phyloP scores from a whole-genome alignment of 2,329 filamentous ascomycete genomes.

The Amauroascus verrucosus region DNA sequence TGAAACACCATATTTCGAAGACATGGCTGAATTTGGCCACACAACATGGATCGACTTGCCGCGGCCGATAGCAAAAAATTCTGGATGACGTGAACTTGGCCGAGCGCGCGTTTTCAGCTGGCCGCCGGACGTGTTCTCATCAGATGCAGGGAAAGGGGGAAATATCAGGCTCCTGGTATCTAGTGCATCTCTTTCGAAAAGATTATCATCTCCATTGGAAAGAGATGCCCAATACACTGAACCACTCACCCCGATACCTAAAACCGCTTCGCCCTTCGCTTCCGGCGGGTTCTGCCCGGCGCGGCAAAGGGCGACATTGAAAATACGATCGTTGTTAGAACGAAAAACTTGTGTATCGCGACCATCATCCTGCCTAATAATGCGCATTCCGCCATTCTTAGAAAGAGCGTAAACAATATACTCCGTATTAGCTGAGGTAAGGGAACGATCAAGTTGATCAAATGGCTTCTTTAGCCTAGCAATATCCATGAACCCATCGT shows the following conservation, averaged over 20 bases:
- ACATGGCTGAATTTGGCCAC: slow-evolving; percentile 48
- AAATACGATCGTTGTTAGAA: slow-evolving; percentile 83
- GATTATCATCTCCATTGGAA: slow-evolving; percentile 64
- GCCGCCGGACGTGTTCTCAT: slow-evolving; percentile 83
- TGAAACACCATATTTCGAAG: slow-evolving; percentile 41
- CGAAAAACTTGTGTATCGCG: slow-evolving; percentile 86
- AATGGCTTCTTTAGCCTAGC: slow-evolving; percentile 94
- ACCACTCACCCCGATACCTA: slow-evolving; percentile 88
- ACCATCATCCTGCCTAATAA: slow-evolving; percentile 90
- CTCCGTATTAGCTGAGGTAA: slow-evolving; percentile 77
- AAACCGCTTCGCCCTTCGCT: slow-evolving; percentile 64
- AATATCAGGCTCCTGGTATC: slow-evolving; percentile 82
- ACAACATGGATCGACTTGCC: slow-evolving; percentile 95
- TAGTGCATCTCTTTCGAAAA: slow-evolving; percentile 65
- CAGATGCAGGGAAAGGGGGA: slow-evolving; percentile 72
- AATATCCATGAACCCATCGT: slow-evolving; percentile 80
- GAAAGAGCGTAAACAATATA: slow-evolving; percentile 93
- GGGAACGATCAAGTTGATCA: slow-evolving; percentile 88
- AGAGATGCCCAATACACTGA: slow-evolving; percentile 93
- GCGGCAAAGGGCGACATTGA: slow-evolving; percentile 78
- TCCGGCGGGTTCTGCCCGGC: slow-evolving; percentile 45
- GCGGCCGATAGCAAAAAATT: slow-evolving; percentile 89
- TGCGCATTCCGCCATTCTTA: slow-evolving; percentile 81
- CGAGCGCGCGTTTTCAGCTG: slow-evolving; percentile 93
- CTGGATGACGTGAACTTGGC: slow-evolving; percentile 75